Conservation (phyloP, 768 basidiomycete species). For the Podaxis mareebaensis region DNA sequence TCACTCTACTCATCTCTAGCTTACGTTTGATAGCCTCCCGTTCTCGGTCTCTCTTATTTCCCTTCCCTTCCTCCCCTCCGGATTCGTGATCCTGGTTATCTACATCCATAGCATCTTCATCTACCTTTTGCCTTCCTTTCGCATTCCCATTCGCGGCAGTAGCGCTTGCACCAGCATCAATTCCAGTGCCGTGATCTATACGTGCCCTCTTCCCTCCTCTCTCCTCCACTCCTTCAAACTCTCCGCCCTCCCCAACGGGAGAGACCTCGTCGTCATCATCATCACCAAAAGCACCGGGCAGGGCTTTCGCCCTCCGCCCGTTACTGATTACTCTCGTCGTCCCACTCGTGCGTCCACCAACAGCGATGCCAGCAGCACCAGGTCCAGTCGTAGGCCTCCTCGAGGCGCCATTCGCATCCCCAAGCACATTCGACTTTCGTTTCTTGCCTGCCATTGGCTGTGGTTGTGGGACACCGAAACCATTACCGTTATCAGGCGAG, state of each 20-base stretch:
- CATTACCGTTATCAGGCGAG: neutral
- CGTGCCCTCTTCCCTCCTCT: conserved; percentile 35
- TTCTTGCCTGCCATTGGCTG: conserved; percentile 37
- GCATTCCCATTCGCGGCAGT: conserved; percentile 29
- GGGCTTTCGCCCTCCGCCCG: conserved; percentile 40
- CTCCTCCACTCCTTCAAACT: conserved; percentile 26
- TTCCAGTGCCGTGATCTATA: conserved; percentile 33
- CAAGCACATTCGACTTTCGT: conserved; percentile 56
- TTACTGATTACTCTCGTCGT: conserved; percentile 48
- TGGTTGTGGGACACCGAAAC: neutral
- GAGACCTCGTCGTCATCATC: conserved; percentile 48
- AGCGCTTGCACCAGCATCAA: conserved; percentile 19
- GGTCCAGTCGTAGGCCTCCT: conserved; percentile 21
- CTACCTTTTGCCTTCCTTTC: conserved; percentile 27
- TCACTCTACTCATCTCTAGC: conserved; percentile 66
- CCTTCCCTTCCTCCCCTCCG: conserved; percentile 34
- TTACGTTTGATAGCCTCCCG: conserved; percentile 61
- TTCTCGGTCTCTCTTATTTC: conserved; percentile 49
- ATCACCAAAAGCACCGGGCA: conserved; percentile 62
- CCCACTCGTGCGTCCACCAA: conserved; percentile 34
- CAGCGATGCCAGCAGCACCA: conserved; percentile 22
- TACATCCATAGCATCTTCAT: conserved; percentile 31
- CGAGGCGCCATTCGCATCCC: conserved; percentile 15
- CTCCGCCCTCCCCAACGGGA: conserved; percentile 23
- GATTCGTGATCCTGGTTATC: conserved; percentile 2